Conservation (phyloP, 2,329 filamentous ascomycete genomes). For the Paracorniculantispora psalliotae region DNA sequence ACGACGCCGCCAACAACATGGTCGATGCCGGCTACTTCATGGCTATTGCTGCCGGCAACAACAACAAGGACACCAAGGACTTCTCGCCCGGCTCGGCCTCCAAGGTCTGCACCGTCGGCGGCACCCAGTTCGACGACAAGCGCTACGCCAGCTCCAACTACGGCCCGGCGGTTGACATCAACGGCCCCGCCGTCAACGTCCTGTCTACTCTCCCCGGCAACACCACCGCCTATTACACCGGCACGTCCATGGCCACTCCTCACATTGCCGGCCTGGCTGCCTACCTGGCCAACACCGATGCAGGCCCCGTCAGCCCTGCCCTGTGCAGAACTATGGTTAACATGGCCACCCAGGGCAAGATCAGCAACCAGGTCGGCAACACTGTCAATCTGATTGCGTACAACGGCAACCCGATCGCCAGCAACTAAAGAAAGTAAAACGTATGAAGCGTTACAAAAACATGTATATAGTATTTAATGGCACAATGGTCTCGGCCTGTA, state of each 20-base stretch:
- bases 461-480: not conserved
- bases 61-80: constrained; percentile 28
- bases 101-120: constrained; percentile 43
- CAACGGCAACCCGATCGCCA: constrained; percentile 31
- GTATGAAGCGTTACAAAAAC: not conserved
- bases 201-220: constrained; percentile 39
- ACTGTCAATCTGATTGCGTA: constrained; percentile 41
- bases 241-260: constrained; percentile 32
- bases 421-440: not conserved
- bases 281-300: too few species aligned
- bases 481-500: not conserved
- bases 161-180: constrained; percentile 40
- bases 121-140: constrained; percentile 31
- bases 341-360: constrained; percentile 32
- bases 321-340: constrained; percentile 28
- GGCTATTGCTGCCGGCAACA: constrained; percentile 44
- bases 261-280: constrained; percentile 19
- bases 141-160: constrained; percentile 41
- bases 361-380: constrained; percentile 25
- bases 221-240: constrained; percentile 40
- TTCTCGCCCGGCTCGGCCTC: constrained; percentile 39
- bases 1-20: constrained; percentile 37
- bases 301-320: not conserved
- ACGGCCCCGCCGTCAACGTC: constrained; percentile 39
- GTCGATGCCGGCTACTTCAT: constrained; percentile 37